Percentiles rank a stretch among this genome's conserved stretches.
Evolutionary conservation across 345 rosid genomes (phyloP).

Genomic region (Triadica sebifera): DNA sequence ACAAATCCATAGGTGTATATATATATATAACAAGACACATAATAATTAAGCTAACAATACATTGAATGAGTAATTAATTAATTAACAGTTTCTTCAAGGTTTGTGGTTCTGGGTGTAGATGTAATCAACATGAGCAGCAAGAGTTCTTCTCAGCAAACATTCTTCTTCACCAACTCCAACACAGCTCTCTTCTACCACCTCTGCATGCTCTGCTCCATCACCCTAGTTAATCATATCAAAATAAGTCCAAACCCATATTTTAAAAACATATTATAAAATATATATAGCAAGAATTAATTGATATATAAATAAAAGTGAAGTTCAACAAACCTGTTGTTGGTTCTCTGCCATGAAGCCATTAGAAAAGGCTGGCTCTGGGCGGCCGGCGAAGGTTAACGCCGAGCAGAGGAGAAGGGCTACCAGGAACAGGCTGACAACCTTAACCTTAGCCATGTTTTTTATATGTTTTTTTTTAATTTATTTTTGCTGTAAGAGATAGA

Average conservation of each 20-base stretch:
- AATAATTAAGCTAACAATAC: background rate
- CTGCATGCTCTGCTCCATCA: slow-evolving; percentile 2
- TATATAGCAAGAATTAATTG: too few species aligned
- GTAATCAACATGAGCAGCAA: slow-evolving; percentile 25
- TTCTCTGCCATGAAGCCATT: slow-evolving; percentile 23
- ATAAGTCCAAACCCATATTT: background rate
- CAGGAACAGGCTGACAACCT: slow-evolving; percentile 21
- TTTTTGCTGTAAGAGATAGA: background rate
- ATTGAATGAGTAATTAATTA: background rate
- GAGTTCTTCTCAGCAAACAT: slow-evolving; percentile 28
- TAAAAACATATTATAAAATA: background rate
- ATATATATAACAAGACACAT: too few species aligned
- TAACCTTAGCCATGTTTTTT: slow-evolving; percentile 12
- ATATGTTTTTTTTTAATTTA: too few species aligned
- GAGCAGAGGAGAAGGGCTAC: slow-evolving; percentile 48
- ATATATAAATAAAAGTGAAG: background rate
- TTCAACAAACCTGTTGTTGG: slow-evolving; percentile 35
- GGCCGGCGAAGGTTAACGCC: slow-evolving; percentile 36
- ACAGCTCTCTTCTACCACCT: slow-evolving; percentile 15
- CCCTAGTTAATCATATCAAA: background rate
- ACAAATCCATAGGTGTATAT: too few species aligned
- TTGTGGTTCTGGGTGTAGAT: slow-evolving; percentile 28
- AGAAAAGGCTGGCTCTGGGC: slow-evolving; percentile 40
- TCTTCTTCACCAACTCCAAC: slow-evolving; percentile 28
- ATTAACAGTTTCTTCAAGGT: slow-evolving; percentile 7